Conservation (phyloP, 305 asterid genomes). For the Fraxinus paxiana region DNA sequence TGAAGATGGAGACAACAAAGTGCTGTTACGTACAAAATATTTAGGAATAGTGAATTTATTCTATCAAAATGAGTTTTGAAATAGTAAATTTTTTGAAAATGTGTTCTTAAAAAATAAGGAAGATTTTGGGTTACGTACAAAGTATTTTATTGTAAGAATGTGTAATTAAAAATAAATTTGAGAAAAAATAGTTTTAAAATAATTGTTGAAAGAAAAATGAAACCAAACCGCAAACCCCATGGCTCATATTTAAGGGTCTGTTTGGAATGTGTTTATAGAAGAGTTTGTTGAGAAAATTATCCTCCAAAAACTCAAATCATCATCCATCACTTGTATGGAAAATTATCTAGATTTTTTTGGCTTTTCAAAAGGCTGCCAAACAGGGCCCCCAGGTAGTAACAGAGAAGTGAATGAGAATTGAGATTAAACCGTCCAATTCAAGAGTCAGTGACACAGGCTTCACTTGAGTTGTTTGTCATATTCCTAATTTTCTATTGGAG, state of each 20-base stretch:
- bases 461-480: background rate
- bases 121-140: too few relatives aligned
- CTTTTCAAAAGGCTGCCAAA: background rate
- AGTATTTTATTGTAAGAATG: background rate
- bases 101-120: too few relatives aligned
- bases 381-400: background rate
- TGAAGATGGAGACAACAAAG: too few relatives aligned
- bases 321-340: background rate
- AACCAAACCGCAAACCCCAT: background rate
- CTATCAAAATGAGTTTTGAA: too few relatives aligned
- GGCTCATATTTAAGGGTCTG: background rate
- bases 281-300: background rate
- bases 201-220: background rate
- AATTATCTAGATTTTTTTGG: background rate
- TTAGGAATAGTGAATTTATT: too few relatives aligned
- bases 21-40: too few relatives aligned
- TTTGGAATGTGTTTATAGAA: background rate
- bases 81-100: too few relatives aligned
- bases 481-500: background rate
- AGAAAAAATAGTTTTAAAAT: background rate
- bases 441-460: background rate
- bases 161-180: too few relatives aligned
- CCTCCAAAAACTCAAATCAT: background rate
- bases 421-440: background rate
- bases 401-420: background rate